Percentiles rank a stretch among this genome's conserved stretches.
Evolutionary conservation across 73 alveolate species (phyloP).

Genomic region (Tetrahymena malaccensis): DNA sequence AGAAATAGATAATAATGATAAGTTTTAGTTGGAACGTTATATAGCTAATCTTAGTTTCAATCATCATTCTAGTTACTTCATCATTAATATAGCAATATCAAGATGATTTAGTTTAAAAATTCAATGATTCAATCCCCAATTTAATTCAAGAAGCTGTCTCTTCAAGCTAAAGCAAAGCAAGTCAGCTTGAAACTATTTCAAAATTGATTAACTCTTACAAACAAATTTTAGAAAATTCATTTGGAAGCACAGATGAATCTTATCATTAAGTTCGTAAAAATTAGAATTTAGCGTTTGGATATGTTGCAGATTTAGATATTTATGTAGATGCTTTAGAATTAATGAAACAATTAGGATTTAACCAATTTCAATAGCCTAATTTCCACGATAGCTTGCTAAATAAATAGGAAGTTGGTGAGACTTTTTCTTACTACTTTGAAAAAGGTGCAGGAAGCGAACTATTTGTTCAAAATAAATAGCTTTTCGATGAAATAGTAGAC

Average conservation of each 20-base stretch:
- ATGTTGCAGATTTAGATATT: neutral
- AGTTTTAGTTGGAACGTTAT: neutral
- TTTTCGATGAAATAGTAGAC: neutral
- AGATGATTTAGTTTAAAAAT: neutral
- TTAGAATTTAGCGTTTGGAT: neutral
- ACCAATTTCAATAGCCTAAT: neutral
- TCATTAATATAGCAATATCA: neutral
- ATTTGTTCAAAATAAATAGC: neutral
- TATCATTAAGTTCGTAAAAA: neutral
- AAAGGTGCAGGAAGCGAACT: neutral
- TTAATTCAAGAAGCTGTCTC: neutral
- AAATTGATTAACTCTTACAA: neutral
- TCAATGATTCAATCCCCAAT: neutral
- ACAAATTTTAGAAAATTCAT: neutral
- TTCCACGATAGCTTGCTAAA: neutral
- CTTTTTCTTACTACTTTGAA: neutral
- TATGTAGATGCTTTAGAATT: neutral
- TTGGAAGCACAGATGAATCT: neutral
- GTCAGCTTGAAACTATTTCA: neutral
- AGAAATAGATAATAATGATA: neutral
- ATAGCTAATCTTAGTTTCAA: neutral
- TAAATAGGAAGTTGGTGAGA: neutral
- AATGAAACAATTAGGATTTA: neutral
- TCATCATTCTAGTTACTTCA: neutral
- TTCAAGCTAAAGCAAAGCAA: neutral